Conservation (phyloP, 2,329 filamentous ascomycete species). For the Monosporascus sp. region DNA sequence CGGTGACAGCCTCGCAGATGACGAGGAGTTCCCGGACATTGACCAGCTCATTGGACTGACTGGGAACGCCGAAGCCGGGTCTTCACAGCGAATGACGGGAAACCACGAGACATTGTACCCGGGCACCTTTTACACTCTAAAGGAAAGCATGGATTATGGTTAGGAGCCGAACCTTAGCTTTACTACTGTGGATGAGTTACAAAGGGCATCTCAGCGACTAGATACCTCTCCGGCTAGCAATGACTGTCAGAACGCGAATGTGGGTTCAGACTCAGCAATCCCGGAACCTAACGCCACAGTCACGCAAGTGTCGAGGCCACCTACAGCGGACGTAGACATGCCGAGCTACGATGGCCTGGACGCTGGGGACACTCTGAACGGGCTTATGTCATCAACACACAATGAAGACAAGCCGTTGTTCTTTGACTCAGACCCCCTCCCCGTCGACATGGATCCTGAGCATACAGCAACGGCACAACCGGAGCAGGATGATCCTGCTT, state of each 20-base stretch:
- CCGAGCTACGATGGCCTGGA: background rate
- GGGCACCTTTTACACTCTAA: slow-evolving; percentile 18
- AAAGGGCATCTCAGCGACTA: slow-evolving; percentile 21
- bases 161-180: slow-evolving; percentile 26
- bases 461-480: background rate
- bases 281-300: no score
- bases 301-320: background rate
- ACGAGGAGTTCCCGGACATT: slow-evolving; percentile 21
- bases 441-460: background rate
- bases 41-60: slow-evolving; percentile 10
- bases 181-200: slow-evolving; percentile 23
- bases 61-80: background rate
- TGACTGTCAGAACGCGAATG: background rate
- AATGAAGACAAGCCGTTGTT: background rate
- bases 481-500: background rate
- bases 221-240: slow-evolving; percentile 11
- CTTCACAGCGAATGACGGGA: slow-evolving; percentile 1
- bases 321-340: background rate
- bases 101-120: slow-evolving; percentile 23
- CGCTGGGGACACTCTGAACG: background rate
- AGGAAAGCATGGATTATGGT: slow-evolving; percentile 24
- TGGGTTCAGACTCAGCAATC: background rate
- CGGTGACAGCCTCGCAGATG: slow-evolving; percentile 9
- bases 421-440: background rate
- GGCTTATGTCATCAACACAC: background rate